Evolutionary conservation across 2,329 filamentous ascomycete species (phyloP).

Genomic region (Aureobasidium lini): DNA sequence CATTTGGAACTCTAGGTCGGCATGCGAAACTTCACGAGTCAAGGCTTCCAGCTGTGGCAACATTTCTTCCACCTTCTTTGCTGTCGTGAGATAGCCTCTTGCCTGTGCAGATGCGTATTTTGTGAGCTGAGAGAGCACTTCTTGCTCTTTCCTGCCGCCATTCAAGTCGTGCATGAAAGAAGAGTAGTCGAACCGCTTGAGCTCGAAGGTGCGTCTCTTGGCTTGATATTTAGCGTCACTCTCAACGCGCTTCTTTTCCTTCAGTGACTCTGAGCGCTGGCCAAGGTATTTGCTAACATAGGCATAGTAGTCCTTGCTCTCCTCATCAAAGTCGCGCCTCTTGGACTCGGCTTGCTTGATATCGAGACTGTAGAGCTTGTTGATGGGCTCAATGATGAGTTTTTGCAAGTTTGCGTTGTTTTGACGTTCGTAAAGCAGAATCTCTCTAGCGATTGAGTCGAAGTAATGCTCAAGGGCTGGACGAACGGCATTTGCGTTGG

Average conservation of each 20-base stretch:
- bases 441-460: slow-evolving; percentile 89
- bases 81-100: slow-evolving; percentile 68
- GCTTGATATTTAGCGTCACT: slow-evolving; percentile 94
- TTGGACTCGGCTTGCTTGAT: slow-evolving; percentile 97
- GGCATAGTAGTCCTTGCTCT: slow-evolving; percentile 96
- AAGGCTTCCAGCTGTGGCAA: slow-evolving; percentile 86
- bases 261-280: slow-evolving; percentile 88
- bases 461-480: slow-evolving; percentile 97
- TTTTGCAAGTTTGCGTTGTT: slow-evolving; percentile 81
- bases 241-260: slow-evolving; percentile 92
- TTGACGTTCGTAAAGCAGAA: slow-evolving; percentile 75
- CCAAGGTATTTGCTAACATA: slow-evolving; percentile 95
- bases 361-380: slow-evolving; percentile 84
- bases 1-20: slow-evolving; percentile 94
- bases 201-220: slow-evolving; percentile 88
- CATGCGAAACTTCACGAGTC: slow-evolving; percentile 79
- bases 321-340: slow-evolving; percentile 96
- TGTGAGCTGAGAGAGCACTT: slow-evolving; percentile 88
- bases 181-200: slow-evolving; percentile 97
- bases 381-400: slow-evolving; percentile 89
- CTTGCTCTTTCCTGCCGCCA: slow-evolving; percentile 95
- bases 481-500: slow-evolving; percentile 93
- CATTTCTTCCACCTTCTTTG: slow-evolving; percentile 80
- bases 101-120: slow-evolving; percentile 90
- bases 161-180: slow-evolving; percentile 99